Base-by-base conservation (phyloP, 1,284 basidiomycete genomes). In the Papiliotrema nemorosa region DNA sequence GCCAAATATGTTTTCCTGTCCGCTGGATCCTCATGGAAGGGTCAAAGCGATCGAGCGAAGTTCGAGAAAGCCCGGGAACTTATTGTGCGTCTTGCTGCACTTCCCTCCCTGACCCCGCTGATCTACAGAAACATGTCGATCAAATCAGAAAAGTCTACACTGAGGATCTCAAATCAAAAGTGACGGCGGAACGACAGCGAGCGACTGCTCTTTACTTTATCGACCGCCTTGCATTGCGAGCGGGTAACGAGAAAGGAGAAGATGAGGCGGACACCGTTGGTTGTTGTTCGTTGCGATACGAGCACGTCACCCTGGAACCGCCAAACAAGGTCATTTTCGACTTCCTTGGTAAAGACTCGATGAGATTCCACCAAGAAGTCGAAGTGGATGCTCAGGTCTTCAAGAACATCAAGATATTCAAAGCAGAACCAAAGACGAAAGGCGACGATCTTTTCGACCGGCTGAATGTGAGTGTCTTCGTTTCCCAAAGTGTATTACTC, bases 191-290 rank as follows among this genome's bases (percentile, higher is more conserved):
- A 58, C 85, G 92, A 40, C 92, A 96, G 74, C 85, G 92, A 33
- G 93, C 92, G 7, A 97, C 92, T 0, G 88, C 92, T 12, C 88
- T 97, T 84, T 97, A 97, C 75, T 90, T 97, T 76, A 97, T 97
- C 66, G 92, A 97, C 76, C 83, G 83, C 63, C 81, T 96, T 25
- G 93, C 92, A 22, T 85, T 97, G 70, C 88, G 92, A 80, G 92
- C 91, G 42, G 92, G 92, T 66, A 97, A 97, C 75, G 93, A 97
- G 76, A 97, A 97, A 76, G 92, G 91, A 41, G 93, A 96, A 65
- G 92, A 97, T 59, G 92, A 97, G 75, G 92, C 92, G 1, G 92
- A 97, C 70, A 97, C 92, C 0, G 90, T 97, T 51, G 92, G 92
- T 70, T 97, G 93, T 77, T 97, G 92, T 73, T 96, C 92, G 14